A percentile compares a stretch with the other conserved stretches of the same genome.
Evolutionary conservation across 140 eudicot genomes (phyloP).

Genomic region (Senecio squalidus): DNA sequence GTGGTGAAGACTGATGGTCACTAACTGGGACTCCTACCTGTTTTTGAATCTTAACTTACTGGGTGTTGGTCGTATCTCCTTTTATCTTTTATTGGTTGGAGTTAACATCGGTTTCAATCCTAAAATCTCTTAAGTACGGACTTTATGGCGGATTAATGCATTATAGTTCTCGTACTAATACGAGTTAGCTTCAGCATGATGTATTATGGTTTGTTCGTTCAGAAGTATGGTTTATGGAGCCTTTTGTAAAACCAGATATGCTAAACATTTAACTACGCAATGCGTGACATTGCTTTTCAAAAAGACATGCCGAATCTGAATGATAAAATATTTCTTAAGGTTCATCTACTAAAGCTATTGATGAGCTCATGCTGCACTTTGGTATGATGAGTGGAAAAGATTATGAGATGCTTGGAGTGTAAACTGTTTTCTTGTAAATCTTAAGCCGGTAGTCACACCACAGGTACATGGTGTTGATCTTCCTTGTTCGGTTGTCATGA

Average conservation of each 20-base stretch:
- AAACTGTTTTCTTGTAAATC: slow-evolving; percentile 21
- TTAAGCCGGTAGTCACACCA: slow-evolving; percentile 18
- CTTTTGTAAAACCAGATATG: slow-evolving; percentile 17
- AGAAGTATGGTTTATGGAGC: slow-evolving; percentile 18
- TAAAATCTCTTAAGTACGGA: slow-evolving; percentile 8
- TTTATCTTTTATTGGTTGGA: slow-evolving; percentile 22
- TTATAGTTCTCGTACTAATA: slow-evolving; percentile 1
- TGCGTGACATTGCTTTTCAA: slow-evolving; percentile 11
- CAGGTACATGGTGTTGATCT: slow-evolving; percentile 29
- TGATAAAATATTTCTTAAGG: slow-evolving; percentile 26
- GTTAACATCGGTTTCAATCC: slow-evolving; percentile 5
- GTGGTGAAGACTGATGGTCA: slow-evolving; percentile 18
- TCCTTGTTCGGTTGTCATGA: slow-evolving; percentile 19
- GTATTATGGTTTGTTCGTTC: slow-evolving; percentile 9
- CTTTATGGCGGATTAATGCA: slow-evolving; percentile 3
- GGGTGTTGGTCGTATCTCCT: slow-evolving; percentile 17
- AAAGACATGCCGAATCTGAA: slow-evolving; percentile 24
- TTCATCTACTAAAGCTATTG: slow-evolving; percentile 47
- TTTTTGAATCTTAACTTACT: slow-evolving; percentile 4
- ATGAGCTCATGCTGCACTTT: slow-evolving; percentile 28
- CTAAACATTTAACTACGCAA: slow-evolving; percentile 17
- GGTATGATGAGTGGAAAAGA: slow-evolving; percentile 27
- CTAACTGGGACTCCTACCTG: slow-evolving; percentile 15
- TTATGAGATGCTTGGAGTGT: slow-evolving; percentile 29
- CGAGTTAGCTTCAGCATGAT: slow-evolving; percentile 20